Conservation (phyloP, 2,329 filamentous ascomycete species). For the Aspergillus hiratsukae region DNA sequence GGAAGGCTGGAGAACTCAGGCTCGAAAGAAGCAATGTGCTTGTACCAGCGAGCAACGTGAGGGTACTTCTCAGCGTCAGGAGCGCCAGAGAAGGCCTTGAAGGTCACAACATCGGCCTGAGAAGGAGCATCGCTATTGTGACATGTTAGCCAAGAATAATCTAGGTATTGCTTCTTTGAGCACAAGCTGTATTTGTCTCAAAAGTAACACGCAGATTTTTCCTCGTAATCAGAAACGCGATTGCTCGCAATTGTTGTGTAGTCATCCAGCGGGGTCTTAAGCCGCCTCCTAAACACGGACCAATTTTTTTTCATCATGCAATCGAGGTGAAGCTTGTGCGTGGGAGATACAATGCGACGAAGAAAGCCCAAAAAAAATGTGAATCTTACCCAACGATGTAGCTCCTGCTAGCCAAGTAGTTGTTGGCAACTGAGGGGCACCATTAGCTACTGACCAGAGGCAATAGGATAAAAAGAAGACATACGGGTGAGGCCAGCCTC, state of each 20-base stretch:
- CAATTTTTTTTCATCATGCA: slow-evolving; percentile 78
- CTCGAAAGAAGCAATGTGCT: slow-evolving; percentile 92
- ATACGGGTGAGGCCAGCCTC: slow-evolving; percentile 59
- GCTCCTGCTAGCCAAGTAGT: slow-evolving; percentile 57
- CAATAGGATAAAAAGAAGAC: slow-evolving; percentile 28
- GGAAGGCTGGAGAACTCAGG: slow-evolving; percentile 85
- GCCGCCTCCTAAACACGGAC: slow-evolving; percentile 94
- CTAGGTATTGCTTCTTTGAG: slow-evolving; percentile 2
- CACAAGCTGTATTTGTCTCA: slow-evolving; percentile 2
- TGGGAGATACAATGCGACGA: slow-evolving; percentile 6
- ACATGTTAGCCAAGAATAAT: slow-evolving; percentile 12
- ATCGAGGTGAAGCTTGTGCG: slow-evolving; percentile 18
- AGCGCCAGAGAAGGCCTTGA: slow-evolving; percentile 75
- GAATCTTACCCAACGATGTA: slow-evolving; percentile 74
- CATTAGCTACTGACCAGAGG: slow-evolving; percentile 25
- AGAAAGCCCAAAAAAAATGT: slow-evolving; percentile 21
- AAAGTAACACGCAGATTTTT: slow-evolving; percentile 11
- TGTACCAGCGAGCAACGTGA: slow-evolving; percentile 95
- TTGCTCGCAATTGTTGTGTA: slow-evolving; percentile 66
- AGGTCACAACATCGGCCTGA: slow-evolving; percentile 93
- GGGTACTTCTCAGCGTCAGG: slow-evolving; percentile 86
- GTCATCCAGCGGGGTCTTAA: slow-evolving; percentile 85
- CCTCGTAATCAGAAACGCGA: slow-evolving; percentile 67
- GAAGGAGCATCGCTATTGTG: slow-evolving; percentile 60
- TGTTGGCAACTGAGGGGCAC: slow-evolving; percentile 40